Base-by-base conservation (phyloP, 148 eudicot species). In the Camellia granthamiana region DNA sequence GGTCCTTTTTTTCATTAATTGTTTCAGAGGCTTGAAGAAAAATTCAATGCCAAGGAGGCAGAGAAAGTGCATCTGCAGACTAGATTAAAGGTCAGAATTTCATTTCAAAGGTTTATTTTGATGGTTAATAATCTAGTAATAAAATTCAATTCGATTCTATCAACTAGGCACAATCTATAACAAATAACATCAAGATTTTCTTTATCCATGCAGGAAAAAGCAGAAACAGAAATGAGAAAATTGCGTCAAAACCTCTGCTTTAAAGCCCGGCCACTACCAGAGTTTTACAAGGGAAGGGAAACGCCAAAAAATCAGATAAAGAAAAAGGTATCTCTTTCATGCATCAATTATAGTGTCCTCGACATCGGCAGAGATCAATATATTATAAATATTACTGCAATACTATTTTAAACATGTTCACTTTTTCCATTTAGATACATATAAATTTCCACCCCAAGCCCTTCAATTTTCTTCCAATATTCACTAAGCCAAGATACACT, bases 191-290 rank as follows among this genome's bases (percentile, higher is more conserved):
- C 77, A 59, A 41, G 18, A 41, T 64, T 23, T 60, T 72, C 5
- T 61, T 54, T 43, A 18, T 21, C 46, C 41, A n/a, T 85, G 77
- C 92, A 92, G 97, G 92, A 90, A 81, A 93, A 90, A 80, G 90
- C 96, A 80, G 93, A 88, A 85, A 85, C 85, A 38, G 93, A 90
- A 82, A 75, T 90, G 16, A 87, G 82, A 71, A 94, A 87, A 87
- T 82, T 92, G 80, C 88, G 97, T 49, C 90, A 88, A 78, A 86
- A 87, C 87, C 85, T 94, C 80, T 94, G 94, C 87, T 92, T 92
- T 84, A 92, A 87, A 88, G 91, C 92, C 41, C 88, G 89, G 75
- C 90, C 94, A 21, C 86, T 90, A 14, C 93, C 93, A 51, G 87
- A 91, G 49, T 87, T 87, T 51, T 90, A 85, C 38, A 85, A 78